phyloP scores from a whole-genome alignment of 2,329 filamentous ascomycete species.

The Neofusicoccum sp. region DNA sequence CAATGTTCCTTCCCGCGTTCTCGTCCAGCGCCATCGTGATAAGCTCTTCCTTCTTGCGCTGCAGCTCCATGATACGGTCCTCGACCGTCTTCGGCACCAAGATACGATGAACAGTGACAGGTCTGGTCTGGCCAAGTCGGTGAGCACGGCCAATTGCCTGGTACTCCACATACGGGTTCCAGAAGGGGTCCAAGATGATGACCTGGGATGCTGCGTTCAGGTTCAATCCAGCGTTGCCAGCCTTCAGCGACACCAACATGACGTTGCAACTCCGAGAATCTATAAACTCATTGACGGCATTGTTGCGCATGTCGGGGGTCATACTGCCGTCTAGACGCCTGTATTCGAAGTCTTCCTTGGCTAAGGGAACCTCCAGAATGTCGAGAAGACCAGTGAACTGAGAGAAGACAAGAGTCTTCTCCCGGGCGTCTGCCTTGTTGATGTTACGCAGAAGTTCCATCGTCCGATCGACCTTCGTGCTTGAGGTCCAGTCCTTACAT shows the following conservation, averaged over 20 bases:
- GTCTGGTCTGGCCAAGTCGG: constrained; percentile 76
- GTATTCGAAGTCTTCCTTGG: constrained; percentile 59
- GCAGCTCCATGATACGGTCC: constrained; percentile 78
- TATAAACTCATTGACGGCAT: constrained; percentile 69
- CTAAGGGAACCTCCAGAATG: constrained; percentile 72
- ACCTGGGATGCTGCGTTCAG: constrained; percentile 81
- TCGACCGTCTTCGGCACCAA: constrained; percentile 79
- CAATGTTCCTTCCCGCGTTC: constrained; percentile 66
- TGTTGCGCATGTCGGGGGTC: constrained; percentile 65
- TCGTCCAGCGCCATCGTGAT: constrained; percentile 83
- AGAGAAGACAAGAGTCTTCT: constrained; percentile 82
- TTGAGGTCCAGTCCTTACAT: constrained; percentile 69
- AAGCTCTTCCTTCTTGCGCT: constrained; percentile 75
- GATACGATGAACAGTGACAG: constrained; percentile 79
- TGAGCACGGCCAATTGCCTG: constrained; percentile 90
- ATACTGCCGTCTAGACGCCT: constrained; percentile 78
- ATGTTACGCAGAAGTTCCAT: constrained; percentile 64
- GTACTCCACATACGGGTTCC: constrained; percentile 92
- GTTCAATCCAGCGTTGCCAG: constrained; percentile 85
- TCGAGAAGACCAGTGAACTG: constrained; percentile 81
- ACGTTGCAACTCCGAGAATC: constrained; percentile 63
- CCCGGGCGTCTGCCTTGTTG: constrained; percentile 53
- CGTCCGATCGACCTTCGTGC: constrained; percentile 73
- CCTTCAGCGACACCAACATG: constrained; percentile 78
- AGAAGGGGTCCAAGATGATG: constrained; percentile 90